A percentile compares a stretch with the other conserved stretches of the same genome.
Evolutionary conservation across 225 moss, liverwort and hornwort genomes (phyloP).

Genomic region (Straminergon stramineum): DNA sequence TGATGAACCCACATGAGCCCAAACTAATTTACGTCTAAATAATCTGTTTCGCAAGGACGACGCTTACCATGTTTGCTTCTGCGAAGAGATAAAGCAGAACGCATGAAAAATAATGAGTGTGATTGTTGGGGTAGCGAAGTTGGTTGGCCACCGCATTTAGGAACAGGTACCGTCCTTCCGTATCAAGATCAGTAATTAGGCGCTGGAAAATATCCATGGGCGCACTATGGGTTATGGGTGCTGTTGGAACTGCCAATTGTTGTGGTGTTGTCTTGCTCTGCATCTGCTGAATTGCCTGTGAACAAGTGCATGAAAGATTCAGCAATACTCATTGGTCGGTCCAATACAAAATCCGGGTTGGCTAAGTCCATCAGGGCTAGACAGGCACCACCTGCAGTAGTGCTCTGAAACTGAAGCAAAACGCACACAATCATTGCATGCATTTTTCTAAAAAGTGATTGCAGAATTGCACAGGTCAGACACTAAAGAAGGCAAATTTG

Average conservation of each 20-base stretch:
- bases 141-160: constrained; percentile 95
- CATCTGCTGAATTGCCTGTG: constrained; percentile 85
- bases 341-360: neutral
- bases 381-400: neutral
- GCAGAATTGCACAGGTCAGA: neutral
- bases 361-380: neutral
- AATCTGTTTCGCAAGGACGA: neutral
- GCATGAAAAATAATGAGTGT: constrained; percentile 98
- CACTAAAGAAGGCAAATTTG: neutral
- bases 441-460: neutral
- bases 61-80: constrained; percentile 56
- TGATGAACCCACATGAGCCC: neutral
- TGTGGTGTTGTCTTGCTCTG: constrained; percentile 88
- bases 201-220: constrained; percentile 99
- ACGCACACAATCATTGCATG: neutral
- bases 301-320: neutral
- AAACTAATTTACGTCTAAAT: neutral
- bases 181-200: constrained; percentile 81
- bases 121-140: constrained; percentile 97
- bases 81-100: constrained; percentile 93
- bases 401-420: neutral
- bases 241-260: constrained; percentile 79
- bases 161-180: constrained; percentile 94
- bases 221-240: constrained; percentile 96
- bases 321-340: neutral